Conservation (phyloP, 257 asterid genomes). For the Knoxia roxburghii region DNA sequence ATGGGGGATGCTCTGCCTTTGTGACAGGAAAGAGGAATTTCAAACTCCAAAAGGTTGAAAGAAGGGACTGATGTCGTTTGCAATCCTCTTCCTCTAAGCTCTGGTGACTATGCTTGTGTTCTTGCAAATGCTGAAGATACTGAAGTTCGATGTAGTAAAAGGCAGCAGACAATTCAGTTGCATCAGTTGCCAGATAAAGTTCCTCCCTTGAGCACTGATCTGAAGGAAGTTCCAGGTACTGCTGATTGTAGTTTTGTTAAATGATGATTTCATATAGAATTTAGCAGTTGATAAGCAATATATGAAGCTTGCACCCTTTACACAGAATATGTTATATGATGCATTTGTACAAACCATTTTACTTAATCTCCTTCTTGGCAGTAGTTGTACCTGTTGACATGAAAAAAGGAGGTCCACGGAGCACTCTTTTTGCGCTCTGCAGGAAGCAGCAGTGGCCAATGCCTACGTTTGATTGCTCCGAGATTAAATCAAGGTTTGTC, state of each 20-base stretch:
- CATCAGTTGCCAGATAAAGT: constrained; percentile 17
- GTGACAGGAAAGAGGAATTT: constrained; percentile 61
- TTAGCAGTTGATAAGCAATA: neutral
- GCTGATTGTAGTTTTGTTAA: neutral
- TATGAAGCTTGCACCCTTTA: neutral
- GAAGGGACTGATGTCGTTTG: constrained; percentile 17
- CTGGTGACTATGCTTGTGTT: constrained; percentile 9
- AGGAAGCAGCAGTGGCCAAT: constrained; percentile 73
- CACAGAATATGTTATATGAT: neutral
- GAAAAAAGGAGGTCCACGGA: constrained; percentile 93
- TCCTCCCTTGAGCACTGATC: constrained; percentile 14
- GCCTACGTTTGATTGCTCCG: constrained; percentile 57
- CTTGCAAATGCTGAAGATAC: constrained; percentile 22
- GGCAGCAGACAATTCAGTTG: constrained; percentile 23
- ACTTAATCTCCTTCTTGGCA: constrained; percentile 24
- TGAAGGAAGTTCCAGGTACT: constrained; percentile 57
- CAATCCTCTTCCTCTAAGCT: constrained; percentile 14
- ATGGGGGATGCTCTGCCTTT: constrained; percentile 11
- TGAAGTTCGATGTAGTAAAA: constrained; percentile 27
- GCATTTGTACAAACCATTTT: no score
- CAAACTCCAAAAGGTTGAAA: constrained; percentile 40
- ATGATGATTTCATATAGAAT: neutral
- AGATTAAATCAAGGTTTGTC: constrained; percentile 66
- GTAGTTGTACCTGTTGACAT: constrained; percentile 54
- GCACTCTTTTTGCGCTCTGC: constrained; percentile 60